Evolutionary conservation across 1,284 basidiomycete species (phyloP).

Genomic region (Ceratobasidium sp.): DNA sequence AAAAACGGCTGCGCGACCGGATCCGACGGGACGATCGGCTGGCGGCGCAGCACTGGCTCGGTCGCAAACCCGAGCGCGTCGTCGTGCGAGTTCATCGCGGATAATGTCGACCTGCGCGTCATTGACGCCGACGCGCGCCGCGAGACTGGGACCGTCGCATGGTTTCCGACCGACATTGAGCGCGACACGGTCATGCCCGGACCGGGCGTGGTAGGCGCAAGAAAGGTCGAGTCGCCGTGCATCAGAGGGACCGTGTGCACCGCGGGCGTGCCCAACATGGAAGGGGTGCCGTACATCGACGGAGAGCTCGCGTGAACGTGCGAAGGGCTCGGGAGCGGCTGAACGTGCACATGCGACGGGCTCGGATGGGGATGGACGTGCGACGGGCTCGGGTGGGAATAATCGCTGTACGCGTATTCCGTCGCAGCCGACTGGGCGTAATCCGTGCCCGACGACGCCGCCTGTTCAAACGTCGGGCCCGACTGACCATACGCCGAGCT

Average conservation of each 20-base stretch:
- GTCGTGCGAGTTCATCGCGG: not conserved
- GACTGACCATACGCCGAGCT: conserved; percentile 1
- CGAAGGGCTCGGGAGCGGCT: conserved; percentile 12
- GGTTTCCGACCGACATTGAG: not conserved
- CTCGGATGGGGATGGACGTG: not conserved
- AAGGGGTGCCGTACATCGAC: not conserved
- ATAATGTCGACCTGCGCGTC: not conserved
- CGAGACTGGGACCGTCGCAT: not conserved
- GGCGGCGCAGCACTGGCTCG: not conserved
- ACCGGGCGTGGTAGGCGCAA: not conserved
- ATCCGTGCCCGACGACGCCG: not conserved
- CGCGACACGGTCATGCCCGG: not conserved
- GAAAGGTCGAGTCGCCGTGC: not conserved
- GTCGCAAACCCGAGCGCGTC: not conserved
- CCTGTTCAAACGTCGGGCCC: conserved; percentile 1
- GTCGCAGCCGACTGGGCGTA: not conserved
- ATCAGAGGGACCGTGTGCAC: not conserved
- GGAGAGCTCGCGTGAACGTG: conserved; percentile 18
- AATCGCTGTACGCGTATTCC: not conserved
- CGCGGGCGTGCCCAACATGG: not conserved
- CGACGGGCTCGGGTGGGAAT: not conserved
- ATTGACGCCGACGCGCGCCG: no score
- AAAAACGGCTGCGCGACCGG: not conserved
- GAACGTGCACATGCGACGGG: conserved; percentile 21
- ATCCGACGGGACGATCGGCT: conserved; percentile 1